Evolutionary conservation across 768 basidiomycete genomes (phyloP), one percentile per base, ranked within the genome.

Genomic region (Termitomyces sp.): DNA sequence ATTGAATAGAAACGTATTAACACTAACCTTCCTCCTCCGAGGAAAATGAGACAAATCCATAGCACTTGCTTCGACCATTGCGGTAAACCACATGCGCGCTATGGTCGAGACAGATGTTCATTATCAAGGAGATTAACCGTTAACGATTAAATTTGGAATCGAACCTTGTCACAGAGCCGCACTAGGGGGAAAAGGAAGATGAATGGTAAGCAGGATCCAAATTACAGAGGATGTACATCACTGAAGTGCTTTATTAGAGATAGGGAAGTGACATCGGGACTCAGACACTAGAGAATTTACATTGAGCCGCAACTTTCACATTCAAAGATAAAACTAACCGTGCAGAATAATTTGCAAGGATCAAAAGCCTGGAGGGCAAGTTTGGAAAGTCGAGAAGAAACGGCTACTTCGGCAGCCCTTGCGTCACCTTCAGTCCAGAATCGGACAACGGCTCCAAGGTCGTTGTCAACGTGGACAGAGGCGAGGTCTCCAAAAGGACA

Each of bases 381-480:
- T 11, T n/a, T 48, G 7, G n/a, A 24, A 36, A 22, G 27, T 20
- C 46, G 47, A 18, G 37, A 16, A 31, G 33, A 49, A 31, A 55
- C 8, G 31, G 44, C 45, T 13, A 27, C 24, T 20, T 57, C 47
- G 22, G 47, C 55, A 24, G 46, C 27, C 30, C 45, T 51, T 12
- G 58, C 44, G 8, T 59, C 53, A 11, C 36, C 46, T 41, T 59
- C 53, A 13, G 50, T 59, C 58, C 58, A 59, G 46, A 59, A 59
- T 20, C 55, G 53, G 13, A 59, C 37, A n/a, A 47, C 20, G 18
- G 31, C 51, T 5, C 58, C 58, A 12, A 59, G 24, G 6, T 48
- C 13, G 4, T 8, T 20, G 33, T 51, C 33, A 27, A 55, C 24
- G 33, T 34, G 53, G n/a, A 33, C 54, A 37, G 36, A 55, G 18